Base-by-base conservation (phyloP, 2,329 filamentous ascomycete species). In the Talaromyces islandicus region DNA sequence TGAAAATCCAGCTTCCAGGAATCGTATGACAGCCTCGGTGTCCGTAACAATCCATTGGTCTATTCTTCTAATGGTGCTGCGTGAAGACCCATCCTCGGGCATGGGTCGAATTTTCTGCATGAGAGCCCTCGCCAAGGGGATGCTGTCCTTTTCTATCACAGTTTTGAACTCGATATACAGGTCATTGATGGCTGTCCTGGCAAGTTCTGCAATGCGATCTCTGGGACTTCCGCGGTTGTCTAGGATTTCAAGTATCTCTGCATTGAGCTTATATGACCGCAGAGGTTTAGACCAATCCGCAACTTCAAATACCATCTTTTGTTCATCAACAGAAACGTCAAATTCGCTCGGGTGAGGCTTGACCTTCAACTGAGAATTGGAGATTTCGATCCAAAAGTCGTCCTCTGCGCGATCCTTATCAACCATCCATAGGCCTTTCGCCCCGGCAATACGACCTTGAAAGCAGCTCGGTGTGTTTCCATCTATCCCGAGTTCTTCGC, bases 401-500 rank as follows among this genome's bases (percentile, higher is more conserved):
- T 77, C 68, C 1, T 64, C 65, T 12, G 52, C 58, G 21, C 41
- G 63, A 38, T 66, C 58, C 7, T 70, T 71, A 58, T 81, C 81
- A 1, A 85, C 74, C 69, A 84, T 81, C 85, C 85, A 87, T 5
- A 87, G 65, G 1, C 85, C 85, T 69, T 88, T 88, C 0, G 83
- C 82, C 1, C 85, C 84, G 19, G 77, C 79, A 59, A 87, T 83
- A 5, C 85, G 76, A 9, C 75, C 84, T 70, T 88, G 85, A 27
- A 84, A 82, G 2, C 73, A 77, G 58, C 80, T 81, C 0, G 83
- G 83, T 0, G 80, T 71, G 6, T 70, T 68, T 1, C 69, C 69
- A 0, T 70, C 64, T 10, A 80, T 71, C 0, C 77, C 78, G 3
- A 80, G 70, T 0, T 60, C 62, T 29, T 77, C 71, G 64, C 79